Percentiles rank a stretch among this genome's conserved stretches.
Evolutionary conservation across 2,329 filamentous ascomycete species (phyloP).

Genomic region (Ceratocystis papillata): DNA sequence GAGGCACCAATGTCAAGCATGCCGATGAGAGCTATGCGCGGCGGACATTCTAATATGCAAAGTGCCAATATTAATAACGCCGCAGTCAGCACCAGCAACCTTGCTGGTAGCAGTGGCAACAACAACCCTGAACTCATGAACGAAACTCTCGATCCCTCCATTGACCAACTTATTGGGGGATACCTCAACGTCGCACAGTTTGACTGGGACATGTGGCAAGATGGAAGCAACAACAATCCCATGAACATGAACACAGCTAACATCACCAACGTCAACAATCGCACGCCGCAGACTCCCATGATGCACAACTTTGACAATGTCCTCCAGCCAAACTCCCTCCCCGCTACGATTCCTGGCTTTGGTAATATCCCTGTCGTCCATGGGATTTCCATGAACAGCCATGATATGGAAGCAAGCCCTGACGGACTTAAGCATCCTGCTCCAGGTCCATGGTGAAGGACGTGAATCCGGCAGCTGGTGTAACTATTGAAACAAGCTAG

Average conservation of each 20-base stretch:
- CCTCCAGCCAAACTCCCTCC: slow-evolving; percentile 6
- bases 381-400: slow-evolving; percentile 16
- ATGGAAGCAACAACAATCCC: not conserved
- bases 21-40: slow-evolving; percentile 16
- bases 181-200: slow-evolving; percentile 37
- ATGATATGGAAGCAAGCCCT: not conserved
- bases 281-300: slow-evolving; percentile 14
- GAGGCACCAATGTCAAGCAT: slow-evolving; percentile 23
- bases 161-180: slow-evolving; percentile 38
- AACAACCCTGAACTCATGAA: not conserved
- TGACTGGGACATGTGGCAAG: slow-evolving; percentile 39
- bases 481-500: not conserved
- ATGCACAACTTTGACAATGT: slow-evolving; percentile 13
- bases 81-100: not conserved
- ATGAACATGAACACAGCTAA: slow-evolving; percentile 6
- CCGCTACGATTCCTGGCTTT: slow-evolving; percentile 20
- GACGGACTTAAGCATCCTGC: not conserved
- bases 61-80: not conserved
- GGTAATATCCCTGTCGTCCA: slow-evolving; percentile 20
- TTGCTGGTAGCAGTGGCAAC: slow-evolving; percentile 10
- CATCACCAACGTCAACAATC: not conserved
- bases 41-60: slow-evolving; percentile 1
- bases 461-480: not conserved
- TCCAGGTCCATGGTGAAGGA: not conserved
- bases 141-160: slow-evolving; percentile 26